Evolutionary conservation across 768 basidiomycete species (phyloP).

Genomic region (Boletus sp.): DNA sequence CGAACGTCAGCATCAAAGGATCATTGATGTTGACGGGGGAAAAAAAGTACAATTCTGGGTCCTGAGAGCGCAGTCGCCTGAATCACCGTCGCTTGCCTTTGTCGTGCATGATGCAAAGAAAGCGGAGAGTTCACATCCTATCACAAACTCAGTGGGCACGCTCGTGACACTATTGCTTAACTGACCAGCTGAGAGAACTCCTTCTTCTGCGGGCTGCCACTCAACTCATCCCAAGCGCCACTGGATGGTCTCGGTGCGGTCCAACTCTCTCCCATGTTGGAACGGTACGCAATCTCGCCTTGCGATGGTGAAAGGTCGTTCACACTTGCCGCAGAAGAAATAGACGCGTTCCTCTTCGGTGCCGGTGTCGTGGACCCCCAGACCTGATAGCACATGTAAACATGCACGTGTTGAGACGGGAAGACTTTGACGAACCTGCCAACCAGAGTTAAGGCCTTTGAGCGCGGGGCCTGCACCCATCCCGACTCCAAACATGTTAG

Average conservation of each 20-base stretch:
- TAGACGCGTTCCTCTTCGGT: conserved; percentile 58
- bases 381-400: conserved; percentile 39
- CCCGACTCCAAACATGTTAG: conserved; percentile 52
- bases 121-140: conserved; percentile 44
- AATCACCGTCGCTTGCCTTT: conserved; percentile 41
- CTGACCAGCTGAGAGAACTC: conserved; percentile 49
- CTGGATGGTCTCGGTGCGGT: conserved; percentile 46
- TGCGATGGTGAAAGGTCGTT: conserved; percentile 46
- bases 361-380: conserved; percentile 51
- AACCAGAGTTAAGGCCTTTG: conserved; percentile 56
- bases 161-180: conserved; percentile 9
- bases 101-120: conserved; percentile 44
- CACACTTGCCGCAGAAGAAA: conserved; percentile 54
- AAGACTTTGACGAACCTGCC: conserved; percentile 52
- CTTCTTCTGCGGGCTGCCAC: conserved; percentile 46
- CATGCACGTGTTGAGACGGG: conserved; percentile 1
- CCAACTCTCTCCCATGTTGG: conserved; percentile 51
- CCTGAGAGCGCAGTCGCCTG: conserved; percentile 38
- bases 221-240: conserved; percentile 59
- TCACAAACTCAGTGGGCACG: conserved; percentile 12
- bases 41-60: conserved; percentile 36
- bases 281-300: conserved; percentile 45
- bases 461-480: conserved; percentile 46
- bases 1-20: conserved; percentile 16
- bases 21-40: conserved; percentile 1